Base-by-base conservation (phyloP, 2,329 filamentous ascomycete species). In the Aspergillus pseudotamarii region DNA sequence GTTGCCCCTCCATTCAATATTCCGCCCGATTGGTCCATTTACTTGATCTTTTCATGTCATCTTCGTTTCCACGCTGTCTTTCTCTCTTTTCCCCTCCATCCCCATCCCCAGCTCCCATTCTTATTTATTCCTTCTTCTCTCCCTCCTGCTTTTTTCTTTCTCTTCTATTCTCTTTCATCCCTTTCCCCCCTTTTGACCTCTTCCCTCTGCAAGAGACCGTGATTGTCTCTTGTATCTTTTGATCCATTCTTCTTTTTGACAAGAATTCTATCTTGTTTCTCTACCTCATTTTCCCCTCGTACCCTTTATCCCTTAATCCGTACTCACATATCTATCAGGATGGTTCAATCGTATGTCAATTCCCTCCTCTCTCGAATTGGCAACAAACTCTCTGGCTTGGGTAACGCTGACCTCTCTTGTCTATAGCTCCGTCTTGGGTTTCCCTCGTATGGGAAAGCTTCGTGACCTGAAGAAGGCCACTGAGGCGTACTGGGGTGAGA, bases 401-500 rank as follows among this genome's bases (percentile, higher is more conserved):
- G 19, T 21, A 10, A 32, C n/a, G 28, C 48, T 51, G 64, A 64
- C 58, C n/a, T 21, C 21, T 11, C 21, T 34, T 19, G 26, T 59
- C 57, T 28, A 43, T 64, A 84, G 82, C 72, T 87, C 95, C 73
- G 87, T 99, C 82, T 91, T 99, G 82, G 95, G 95, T 85, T 99
- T 99, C 89, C 95, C 95, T 82, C 94, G 95, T 80, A 97, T 98
- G 92, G 95, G 95, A 84, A 91, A 88, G 77, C 92, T 96, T 84
- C 93, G 95, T 89, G 95, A 99, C 88, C 89, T 99, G 81, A 99
- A 99, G 91, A 99, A 99, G 90, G 95, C 95, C 79, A 99, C 94
- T 72, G 95, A 99, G 84, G 93, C 94, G 81, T 99, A 90, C 84
- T 99, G 95, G 95, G 91, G 85, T 76, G 94, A 91, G 82, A 99